phyloP scores from a whole-genome alignment of 2,329 filamentous ascomycete species.

The Colletotrichum sp. region DNA sequence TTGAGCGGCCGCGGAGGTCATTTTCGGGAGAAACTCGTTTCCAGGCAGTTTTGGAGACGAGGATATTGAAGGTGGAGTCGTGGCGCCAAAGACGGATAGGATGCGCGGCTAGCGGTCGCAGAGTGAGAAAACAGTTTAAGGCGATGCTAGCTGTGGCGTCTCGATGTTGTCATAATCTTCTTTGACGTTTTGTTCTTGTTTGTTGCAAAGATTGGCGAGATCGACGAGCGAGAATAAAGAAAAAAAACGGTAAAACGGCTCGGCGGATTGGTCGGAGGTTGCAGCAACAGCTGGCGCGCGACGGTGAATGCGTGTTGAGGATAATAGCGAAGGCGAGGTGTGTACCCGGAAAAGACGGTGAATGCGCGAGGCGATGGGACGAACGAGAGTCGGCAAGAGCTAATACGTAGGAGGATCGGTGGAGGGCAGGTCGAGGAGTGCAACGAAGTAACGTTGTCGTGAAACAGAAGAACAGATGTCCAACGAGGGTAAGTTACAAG shows the following conservation, averaged over 20 bases:
- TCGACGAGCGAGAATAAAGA: not conserved
- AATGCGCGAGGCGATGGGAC: not conserved
- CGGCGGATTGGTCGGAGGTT: not conserved
- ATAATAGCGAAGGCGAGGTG: not conserved
- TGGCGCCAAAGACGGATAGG: not conserved
- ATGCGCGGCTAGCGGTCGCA: not conserved
- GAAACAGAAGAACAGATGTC: not conserved
- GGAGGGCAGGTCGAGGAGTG: not conserved
- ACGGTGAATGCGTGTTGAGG: not conserved
- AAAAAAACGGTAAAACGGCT: not conserved
- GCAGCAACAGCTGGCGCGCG: not conserved
- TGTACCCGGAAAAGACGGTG: conserved; percentile 3
- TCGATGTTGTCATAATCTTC: not conserved
- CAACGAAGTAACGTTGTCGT: conserved; percentile 3
- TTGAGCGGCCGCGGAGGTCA: conserved; percentile 1
- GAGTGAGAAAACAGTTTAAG: not conserved
- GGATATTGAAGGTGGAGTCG: not conserved
- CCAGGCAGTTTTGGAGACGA: not conserved
- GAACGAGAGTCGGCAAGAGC: not conserved
- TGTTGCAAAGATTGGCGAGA: not conserved
- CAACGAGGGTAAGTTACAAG: not conserved
- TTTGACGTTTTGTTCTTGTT: not conserved
- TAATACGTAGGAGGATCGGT: not conserved
- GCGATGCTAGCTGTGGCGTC: not conserved
- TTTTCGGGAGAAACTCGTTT: not conserved